Evolutionary conservation across 768 basidiomycete genomes (phyloP).

Genomic region (Glaciozyma martinii): DNA sequence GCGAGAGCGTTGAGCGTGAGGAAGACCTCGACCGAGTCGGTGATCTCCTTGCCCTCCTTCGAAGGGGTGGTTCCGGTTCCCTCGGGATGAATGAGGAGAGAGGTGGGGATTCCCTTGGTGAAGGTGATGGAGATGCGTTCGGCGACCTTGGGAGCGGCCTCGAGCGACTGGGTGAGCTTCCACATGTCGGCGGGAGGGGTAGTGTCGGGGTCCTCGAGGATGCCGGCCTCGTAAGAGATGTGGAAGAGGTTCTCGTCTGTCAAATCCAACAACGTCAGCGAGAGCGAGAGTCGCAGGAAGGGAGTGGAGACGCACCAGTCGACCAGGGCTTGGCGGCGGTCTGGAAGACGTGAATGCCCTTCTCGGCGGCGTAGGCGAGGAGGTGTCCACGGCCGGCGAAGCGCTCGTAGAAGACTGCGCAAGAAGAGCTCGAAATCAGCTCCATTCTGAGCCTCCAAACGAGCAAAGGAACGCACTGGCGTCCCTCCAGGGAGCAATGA

Average conservation of each 20-base stretch:
- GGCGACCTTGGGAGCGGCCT: conserved; percentile 67
- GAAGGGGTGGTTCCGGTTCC: conserved; percentile 22
- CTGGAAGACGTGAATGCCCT: conserved; percentile 85
- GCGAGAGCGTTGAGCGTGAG: conserved; percentile 79
- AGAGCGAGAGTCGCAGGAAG: neutral
- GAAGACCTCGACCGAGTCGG: conserved; percentile 94
- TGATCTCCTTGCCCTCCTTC: conserved; percentile 51
- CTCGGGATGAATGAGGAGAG: conserved; percentile 51
- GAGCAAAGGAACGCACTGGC: conserved; percentile 52
- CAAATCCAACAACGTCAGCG: neutral
- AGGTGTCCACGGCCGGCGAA: conserved; percentile 93
- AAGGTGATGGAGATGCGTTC: conserved; percentile 81
- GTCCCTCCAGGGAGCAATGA: conserved; percentile 95
- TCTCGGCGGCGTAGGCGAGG: conserved; percentile 76
- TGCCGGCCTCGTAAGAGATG: conserved; percentile 99
- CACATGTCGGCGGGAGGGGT: conserved; percentile 97
- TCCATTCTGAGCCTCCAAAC: neutral
- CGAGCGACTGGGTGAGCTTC: conserved; percentile 83
- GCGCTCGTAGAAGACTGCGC: conserved; percentile 84
- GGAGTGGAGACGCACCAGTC: conserved; percentile 46
- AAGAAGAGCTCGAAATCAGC: neutral
- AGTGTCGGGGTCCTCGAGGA: conserved; percentile 90
- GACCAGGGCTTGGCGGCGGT: conserved; percentile 98
- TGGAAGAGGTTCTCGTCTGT: conserved; percentile 96
- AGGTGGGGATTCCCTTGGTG: conserved; percentile 72